Evolutionary conservation across 805 yeast genomes (phyloP).

Genomic region (Ascoidea tarda): DNA sequence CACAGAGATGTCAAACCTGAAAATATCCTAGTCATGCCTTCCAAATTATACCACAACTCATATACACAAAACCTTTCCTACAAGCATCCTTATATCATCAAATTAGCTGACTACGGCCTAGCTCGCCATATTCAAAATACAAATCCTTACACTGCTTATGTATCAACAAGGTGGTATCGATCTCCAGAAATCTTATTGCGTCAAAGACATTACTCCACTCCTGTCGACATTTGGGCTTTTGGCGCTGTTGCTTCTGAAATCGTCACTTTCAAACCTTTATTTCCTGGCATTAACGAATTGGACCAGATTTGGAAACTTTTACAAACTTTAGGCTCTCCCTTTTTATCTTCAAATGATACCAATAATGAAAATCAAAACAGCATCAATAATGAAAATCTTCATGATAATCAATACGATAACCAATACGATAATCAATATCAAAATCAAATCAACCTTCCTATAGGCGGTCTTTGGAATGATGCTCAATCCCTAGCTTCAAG

Average conservation of each 20-base stretch:
- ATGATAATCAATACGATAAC: conserved; percentile 2
- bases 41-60: conserved; percentile 11
- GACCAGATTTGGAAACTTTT: conserved; percentile 68
- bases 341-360: conserved; percentile 10
- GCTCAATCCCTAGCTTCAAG: conserved; percentile 37
- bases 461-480: conserved; percentile 68
- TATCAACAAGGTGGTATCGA: conserved; percentile 78
- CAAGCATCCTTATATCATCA: conserved; percentile 36
- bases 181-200: conserved; percentile 70
- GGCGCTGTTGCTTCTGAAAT: conserved; percentile 67
- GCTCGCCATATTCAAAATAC: conserved; percentile 44
- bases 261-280: conserved; percentile 61
- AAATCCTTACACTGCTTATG: conserved; percentile 57
- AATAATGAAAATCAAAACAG: too few relatives aligned
- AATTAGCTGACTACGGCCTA: conserved; percentile 71
- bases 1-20: conserved; percentile 95
- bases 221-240: conserved; percentile 80
- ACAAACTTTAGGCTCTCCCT: conserved; percentile 64
- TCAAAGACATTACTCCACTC: conserved; percentile 44
- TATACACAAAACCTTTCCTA: conserved; percentile 13
- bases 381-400: conserved; percentile 1
- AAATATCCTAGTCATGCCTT: conserved; percentile 60
- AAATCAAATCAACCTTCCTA: conserved; percentile 21
- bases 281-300: conserved; percentile 69
- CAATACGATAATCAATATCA: conserved; percentile 6